Conservation (phyloP, 441 rosid genomes). For the Populus hybrid region DNA sequence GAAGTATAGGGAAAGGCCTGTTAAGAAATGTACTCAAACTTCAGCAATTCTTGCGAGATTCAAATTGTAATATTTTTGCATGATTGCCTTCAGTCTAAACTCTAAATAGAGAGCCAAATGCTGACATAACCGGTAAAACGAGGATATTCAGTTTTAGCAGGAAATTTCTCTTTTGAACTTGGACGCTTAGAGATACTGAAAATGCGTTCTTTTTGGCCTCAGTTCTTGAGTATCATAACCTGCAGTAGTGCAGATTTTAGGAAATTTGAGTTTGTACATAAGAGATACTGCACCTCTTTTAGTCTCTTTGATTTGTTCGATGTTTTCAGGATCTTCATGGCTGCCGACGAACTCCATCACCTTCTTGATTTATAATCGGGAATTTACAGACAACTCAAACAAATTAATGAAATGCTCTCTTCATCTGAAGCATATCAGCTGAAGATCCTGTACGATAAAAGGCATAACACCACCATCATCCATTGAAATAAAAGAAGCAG, state of each 20-base stretch:
- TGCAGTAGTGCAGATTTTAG: not conserved
- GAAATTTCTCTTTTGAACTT: not conserved
- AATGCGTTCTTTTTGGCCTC: not conserved
- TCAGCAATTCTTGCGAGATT: not conserved
- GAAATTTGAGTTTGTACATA: not conserved
- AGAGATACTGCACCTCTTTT: slow-evolving; percentile 36
- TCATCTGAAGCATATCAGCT: slow-evolving; percentile 15
- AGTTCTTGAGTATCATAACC: not conserved
- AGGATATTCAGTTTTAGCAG: not conserved
- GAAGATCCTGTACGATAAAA: slow-evolving; percentile 19
- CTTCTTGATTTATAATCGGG: slow-evolving; percentile 8
- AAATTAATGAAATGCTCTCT: slow-evolving; percentile 1
- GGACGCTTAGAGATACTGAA: not conserved
- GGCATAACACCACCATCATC: not conserved
- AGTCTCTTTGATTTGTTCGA: slow-evolving; percentile 24
- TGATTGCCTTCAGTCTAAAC: not conserved
- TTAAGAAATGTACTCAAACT: not conserved
- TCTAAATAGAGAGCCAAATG: not conserved
- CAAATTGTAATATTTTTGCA: not conserved
- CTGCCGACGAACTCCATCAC: slow-evolving; percentile 12
- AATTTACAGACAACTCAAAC: slow-evolving; percentile 16
- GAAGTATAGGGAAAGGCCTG: not conserved
- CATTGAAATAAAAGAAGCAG: not conserved
- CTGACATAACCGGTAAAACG: not conserved
- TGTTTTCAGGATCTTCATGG: slow-evolving; percentile 16